Percentiles rank a stretch among this genome's conserved stretches.
phyloP scores from a whole-genome alignment of 352 stramenopile species.

The Halophytophthora batemanensis region DNA sequence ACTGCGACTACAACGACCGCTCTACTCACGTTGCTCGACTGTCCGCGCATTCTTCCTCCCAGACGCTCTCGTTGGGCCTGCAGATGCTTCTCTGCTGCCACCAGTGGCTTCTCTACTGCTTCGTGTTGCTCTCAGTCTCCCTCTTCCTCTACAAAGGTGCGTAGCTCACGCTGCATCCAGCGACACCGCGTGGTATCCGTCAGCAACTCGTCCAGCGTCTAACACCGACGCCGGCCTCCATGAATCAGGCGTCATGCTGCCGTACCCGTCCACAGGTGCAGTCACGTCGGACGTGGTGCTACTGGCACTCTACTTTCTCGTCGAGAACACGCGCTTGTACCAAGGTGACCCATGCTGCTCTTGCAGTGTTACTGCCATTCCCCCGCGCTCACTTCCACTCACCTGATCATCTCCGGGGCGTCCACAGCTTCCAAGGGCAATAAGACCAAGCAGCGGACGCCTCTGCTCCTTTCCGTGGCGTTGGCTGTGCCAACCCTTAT shows the following conservation, averaged over 20 bases:
- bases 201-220: too few relatives aligned
- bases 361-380: background rate
- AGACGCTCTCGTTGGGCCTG: conserved; percentile 53
- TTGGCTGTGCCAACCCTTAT: conserved; percentile 52
- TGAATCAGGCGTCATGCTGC: conserved; percentile 40
- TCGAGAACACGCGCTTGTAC: conserved; percentile 64
- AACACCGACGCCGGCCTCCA: conserved; percentile 1
- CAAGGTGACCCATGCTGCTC: too few relatives aligned
- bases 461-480: conserved; percentile 53
- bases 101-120: conserved; percentile 63
- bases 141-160: conserved; percentile 78
- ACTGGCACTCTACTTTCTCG: conserved; percentile 51
- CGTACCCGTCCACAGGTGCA: conserved; percentile 42
- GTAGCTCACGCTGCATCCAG: background rate
- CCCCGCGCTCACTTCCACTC: background rate
- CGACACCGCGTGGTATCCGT: too few relatives aligned
- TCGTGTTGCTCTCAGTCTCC: conserved; percentile 39
- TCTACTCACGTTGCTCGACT: conserved; percentile 2
- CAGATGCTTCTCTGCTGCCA: conserved; percentile 75
- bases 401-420: too few relatives aligned
- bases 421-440: conserved; percentile 83
- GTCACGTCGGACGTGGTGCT: conserved; percentile 64
- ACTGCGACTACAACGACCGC: too few relatives aligned
- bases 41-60: background rate
- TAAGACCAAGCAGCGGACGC: conserved; percentile 57